phyloP scores from a whole-genome alignment of 139 green algal genomes.

The Tetraselmis striata region DNA sequence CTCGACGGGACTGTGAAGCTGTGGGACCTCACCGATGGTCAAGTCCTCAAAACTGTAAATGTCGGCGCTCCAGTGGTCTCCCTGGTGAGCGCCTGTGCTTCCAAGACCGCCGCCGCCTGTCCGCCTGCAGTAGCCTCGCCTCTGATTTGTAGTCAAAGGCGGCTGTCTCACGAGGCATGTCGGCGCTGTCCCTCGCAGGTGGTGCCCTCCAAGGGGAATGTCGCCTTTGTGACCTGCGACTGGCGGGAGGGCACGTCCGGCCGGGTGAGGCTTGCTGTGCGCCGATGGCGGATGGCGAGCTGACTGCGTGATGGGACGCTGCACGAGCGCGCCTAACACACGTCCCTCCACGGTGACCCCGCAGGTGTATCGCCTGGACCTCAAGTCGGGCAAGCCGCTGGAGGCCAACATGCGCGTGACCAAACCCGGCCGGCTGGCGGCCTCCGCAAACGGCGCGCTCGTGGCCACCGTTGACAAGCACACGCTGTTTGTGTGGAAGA shows the following conservation, averaged over 20 bases:
- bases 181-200: not conserved
- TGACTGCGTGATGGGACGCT: no score
- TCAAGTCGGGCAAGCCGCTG: slow-evolving; percentile 3
- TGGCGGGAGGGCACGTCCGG: not conserved
- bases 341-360: no score
- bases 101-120: not conserved
- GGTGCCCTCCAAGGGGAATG: not conserved
- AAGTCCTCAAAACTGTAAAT: slow-evolving; percentile 16
- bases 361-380: not conserved
- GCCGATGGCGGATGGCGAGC: not conserved
- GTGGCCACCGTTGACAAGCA: slow-evolving; percentile 50
- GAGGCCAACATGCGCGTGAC: slow-evolving; percentile 15
- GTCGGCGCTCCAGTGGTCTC: slow-evolving; percentile 26
- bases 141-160: not conserved
- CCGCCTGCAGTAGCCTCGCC: not conserved
- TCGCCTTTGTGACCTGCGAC: slow-evolving; percentile 3
- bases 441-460: slow-evolving; percentile 18
- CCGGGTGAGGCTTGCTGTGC: not conserved
- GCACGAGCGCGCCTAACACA: no score
- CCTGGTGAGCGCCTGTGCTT: slow-evolving; percentile 28
- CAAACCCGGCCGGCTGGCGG: not conserved
- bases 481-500: slow-evolving; percentile 54
- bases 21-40: slow-evolving; percentile 32
- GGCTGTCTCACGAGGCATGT: not conserved
- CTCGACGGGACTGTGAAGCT: slow-evolving; percentile 48